Evolutionary conservation across 306 rosid species (phyloP), one percentile per base, ranked within the genome.

Genomic region (Casuarina glauca): DNA sequence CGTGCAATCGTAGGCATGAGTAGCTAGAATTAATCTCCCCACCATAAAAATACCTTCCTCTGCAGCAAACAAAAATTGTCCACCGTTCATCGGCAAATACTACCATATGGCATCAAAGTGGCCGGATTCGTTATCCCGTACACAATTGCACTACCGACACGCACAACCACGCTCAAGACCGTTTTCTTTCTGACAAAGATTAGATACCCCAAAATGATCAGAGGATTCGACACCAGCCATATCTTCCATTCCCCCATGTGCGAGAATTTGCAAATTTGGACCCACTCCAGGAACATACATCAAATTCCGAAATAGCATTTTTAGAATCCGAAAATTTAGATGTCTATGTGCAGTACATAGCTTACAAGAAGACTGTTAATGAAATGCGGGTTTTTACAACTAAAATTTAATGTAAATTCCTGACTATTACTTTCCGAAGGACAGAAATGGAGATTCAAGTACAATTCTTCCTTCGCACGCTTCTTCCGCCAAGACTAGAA

Each of bases 401-500:
- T 82, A 82, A 86, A 76, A 78, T 79, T 84, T 71, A 66, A 79
- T 90, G 51, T 76, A 77, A 79, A 76, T 85, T 74, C 73, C 79
- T 72, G 77, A 83, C 88, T 79, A 82, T 69, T 68, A 67, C 72
- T 80, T 78, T 77, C 78, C 81, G 32, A 72, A 70, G 51, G 83
- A 50, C 26, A 75, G 83, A 70, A 53, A 82, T 39, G 76, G 70
- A 51, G 80, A 78, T 80, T 80, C 79, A 87, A 70, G 73, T 70
- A 80, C 69, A 75, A 72, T 78, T 84, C 78, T 85, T 88, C 84
- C 86, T 86, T 70, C 80, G 77, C 48, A 76, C 80, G 78, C 70
- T 82, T 84, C 90, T 89, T 84, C 81, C 83, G 72, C 91, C 84
- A 61, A 32, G 64, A 43, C 84, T 74, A 75, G 58, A 20, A 20